Evolutionary conservation across 352 stramenopile species (phyloP), one percentile per base, ranked within the genome.

Genomic region (Phytopythium chamaehyphon): DNA sequence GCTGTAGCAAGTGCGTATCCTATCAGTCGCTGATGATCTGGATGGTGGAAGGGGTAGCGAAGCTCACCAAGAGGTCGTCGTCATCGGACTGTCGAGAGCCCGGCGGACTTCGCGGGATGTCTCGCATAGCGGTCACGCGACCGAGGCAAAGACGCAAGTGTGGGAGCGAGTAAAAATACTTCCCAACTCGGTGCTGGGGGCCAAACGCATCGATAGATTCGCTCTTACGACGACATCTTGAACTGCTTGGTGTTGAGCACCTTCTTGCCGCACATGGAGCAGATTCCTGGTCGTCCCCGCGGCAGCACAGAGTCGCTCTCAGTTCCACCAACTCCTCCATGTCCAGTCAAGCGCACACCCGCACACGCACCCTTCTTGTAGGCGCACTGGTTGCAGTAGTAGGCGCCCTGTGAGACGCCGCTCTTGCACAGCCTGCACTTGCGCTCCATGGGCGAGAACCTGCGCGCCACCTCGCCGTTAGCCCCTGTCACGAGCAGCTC

Each of bases 301-400:
- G n/a, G n/a, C n/a, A n/a, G n/a, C n/a, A n/a, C n/a, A n/a, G n/a
- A n/a, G n/a, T n/a, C n/a, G n/a, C n/a, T n/a, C n/a, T n/a, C n/a
- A n/a, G n/a, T n/a, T n/a, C n/a, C n/a, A n/a, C n/a, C n/a, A n/a
- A n/a, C n/a, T n/a, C n/a, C n/a, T n/a, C n/a, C n/a, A n/a, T n/a
- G n/a, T n/a, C n/a, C n/a, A n/a, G n/a, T n/a, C n/a, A n/a, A n/a
- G n/a, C n/a, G n/a, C n/a, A n/a, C n/a, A 11, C 8, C n/a, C 23
- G 14, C 7, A 38, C 28, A 23, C 6, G 21, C 19, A 85, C 79
- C 79, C 75, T 90, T 87, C 65, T 88, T 85, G 66, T 88, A 87
- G 11, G 76, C 74, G 61, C 79, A 90, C 48, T 86, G 67, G 55
- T 83, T 83, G 59, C 79, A 90, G 45, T 90, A 90, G 55, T 90